These are phyloP conservation scores for Hypsizygus marmoreus DNA, from an alignment of 768 basidiomycete species.

Conservation along the genomic window DNA sequence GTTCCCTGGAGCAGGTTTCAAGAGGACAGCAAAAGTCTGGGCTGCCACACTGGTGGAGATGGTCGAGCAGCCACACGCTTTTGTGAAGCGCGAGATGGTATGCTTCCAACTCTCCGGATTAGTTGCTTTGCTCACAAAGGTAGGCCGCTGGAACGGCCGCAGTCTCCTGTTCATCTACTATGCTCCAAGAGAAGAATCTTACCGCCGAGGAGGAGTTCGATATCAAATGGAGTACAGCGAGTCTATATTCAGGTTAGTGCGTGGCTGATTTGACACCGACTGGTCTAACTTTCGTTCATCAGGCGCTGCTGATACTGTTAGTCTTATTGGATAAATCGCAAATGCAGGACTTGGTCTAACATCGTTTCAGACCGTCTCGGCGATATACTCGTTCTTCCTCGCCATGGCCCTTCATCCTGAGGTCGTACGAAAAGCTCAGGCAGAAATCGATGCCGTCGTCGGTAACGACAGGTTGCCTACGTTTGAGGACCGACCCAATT, in stretches of 20 bases:
- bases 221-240: conserved; percentile 68
- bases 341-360: neutral
- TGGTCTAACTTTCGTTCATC: conserved; percentile 3
- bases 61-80: conserved; percentile 57
- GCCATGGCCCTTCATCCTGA: conserved; percentile 59
- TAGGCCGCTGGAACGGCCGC: conserved; percentile 62
- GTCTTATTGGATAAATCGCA: conserved; percentile 12
- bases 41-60: conserved; percentile 51
- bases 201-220: conserved; percentile 58
- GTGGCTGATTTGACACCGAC: neutral
- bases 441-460: conserved; percentile 58
- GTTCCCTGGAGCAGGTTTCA: conserved; percentile 66
- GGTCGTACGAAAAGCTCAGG: conserved; percentile 56
- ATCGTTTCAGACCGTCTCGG: conserved; percentile 54
- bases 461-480: conserved; percentile 60
- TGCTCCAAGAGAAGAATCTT: conserved; percentile 53
- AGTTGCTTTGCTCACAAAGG: neutral
- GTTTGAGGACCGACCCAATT: conserved; percentile 52
- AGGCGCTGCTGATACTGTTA: conserved; percentile 59
- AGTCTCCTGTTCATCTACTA: conserved; percentile 57
- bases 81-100: conserved; percentile 66
- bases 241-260: conserved; percentile 47
- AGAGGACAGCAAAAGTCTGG: conserved; percentile 54
- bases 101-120: conserved; percentile 9
- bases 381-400: conserved; percentile 59